A percentile compares a stretch with the other conserved stretches of the same genome.
phyloP scores from a whole-genome alignment of 164 flowering plant species.

The Vitis riparia region DNA sequence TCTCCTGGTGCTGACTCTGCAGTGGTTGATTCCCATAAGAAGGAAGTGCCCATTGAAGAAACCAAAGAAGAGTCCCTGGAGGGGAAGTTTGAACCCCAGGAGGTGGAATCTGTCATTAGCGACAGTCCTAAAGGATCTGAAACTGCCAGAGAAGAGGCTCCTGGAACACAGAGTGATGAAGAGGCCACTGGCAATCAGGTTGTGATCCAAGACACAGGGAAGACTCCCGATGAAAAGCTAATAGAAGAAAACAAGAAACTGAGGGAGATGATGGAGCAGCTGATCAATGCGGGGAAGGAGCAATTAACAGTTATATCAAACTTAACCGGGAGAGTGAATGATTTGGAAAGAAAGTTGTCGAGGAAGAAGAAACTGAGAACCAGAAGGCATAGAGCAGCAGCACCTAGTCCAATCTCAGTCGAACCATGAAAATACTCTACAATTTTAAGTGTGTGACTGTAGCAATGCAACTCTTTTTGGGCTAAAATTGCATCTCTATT shows the following conservation, averaged over 20 bases:
- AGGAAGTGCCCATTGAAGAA: background rate
- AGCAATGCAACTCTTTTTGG: too few species aligned
- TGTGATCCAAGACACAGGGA: background rate
- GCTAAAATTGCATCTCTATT: too few species aligned
- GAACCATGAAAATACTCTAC: background rate
- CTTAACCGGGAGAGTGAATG: slow-evolving; percentile 50
- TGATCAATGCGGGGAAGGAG: slow-evolving; percentile 56
- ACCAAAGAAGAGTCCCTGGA: background rate
- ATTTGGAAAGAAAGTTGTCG: slow-evolving; percentile 51
- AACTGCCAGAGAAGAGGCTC: background rate
- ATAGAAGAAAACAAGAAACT: slow-evolving; percentile 56
- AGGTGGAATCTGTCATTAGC: too few species aligned
- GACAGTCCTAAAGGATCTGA: background rate
- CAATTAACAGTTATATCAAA: slow-evolving; percentile 51
- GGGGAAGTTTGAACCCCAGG: too few species aligned
- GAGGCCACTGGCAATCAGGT: background rate
- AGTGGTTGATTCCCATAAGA: background rate
- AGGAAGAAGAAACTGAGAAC: slow-evolving; percentile 39
- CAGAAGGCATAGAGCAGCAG: slow-evolving; percentile 4
- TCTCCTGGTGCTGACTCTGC: too few species aligned
- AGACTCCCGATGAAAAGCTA: slow-evolving; percentile 19
- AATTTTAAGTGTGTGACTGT: too few species aligned
- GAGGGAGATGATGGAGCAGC: slow-evolving; percentile 52
- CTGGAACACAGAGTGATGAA: slow-evolving; percentile 6
- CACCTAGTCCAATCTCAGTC: background rate